Evolutionary conservation across 345 rosid species (phyloP), one percentile per base, ranked within the genome.

Genomic region (Acer negundo): DNA sequence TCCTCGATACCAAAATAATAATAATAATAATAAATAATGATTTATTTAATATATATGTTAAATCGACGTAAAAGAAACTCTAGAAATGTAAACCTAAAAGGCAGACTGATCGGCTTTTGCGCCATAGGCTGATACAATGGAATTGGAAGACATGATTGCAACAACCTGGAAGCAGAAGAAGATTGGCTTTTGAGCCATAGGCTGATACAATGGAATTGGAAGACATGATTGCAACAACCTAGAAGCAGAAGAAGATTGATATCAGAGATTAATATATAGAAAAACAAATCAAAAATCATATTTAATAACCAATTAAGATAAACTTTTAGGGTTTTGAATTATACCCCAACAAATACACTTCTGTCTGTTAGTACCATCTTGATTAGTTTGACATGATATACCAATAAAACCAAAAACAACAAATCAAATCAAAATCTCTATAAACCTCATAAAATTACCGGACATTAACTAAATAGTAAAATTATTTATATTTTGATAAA

Each of bases 81-180:
- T 9, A 9, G 6, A 8, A 42, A 42, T 2, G 0, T 9, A 11
- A 42, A 62, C 69, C 59, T 40, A 87, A 68, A 17, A 89, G 90
- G 62, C 90, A 87, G 15, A 87, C 90, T 85, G 85, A 88, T 1
- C 89, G 90, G 24, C 86, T 87, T 78, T 85, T 87, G 72, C 87
- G 86, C 90, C 90, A 89, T 31, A 90, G 72, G 73, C 88, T 85
- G 71, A 89, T 87, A 85, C 92, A 89, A 77, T 87, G 90, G 69
- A 89, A 89, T 78, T 87, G 90, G 15, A 74, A 62, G 26, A 59
- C 56, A 20, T 53, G 59, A 24, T 56, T 31, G 38, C 53, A 79
- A 10, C 31, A n/a, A 12, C 61, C 58, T 22, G 44, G 11, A n/a
- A 13, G 65, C 0, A 19, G 4, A 58, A 55, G 40, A 5, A 49